Base-by-base conservation (phyloP, 2,329 filamentous ascomycete genomes). In the Fusarium sublunatum region DNA sequence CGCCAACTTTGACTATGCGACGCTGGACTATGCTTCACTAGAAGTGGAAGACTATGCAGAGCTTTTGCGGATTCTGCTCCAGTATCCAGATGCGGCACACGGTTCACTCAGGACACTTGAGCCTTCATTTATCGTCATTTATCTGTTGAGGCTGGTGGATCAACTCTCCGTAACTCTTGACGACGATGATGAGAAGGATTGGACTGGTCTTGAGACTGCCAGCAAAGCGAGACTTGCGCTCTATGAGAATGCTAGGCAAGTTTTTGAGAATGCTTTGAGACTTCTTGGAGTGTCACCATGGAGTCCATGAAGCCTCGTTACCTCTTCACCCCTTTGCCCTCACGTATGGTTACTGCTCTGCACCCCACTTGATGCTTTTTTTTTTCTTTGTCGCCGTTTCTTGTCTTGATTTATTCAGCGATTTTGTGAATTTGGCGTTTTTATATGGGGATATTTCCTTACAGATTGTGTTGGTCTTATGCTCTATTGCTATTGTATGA, bases 41-140 rank as follows among this genome's bases (percentile, higher is more conserved):
- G 69, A 73, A 15, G 6, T 0, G 0, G 68, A 68, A 5, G 53
- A 70, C 9, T 67, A 72, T n/a, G 47, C 66, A 4, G 71, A 73
- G 28, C 42, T 73, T 0, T 81, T 88, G 22, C 83, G 88, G 7
- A 77, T 85, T 47, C 76, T 91, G 41, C 80, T 87, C 0, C 83
- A 87, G 54, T 91, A 86, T 77, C 88, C 88, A 0, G 88, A 91
- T 56, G 83, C 87, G 2, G 82, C 88, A 35, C 70, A 84, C 58
- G 86, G 88, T 57, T 88, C 88, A 0, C 78, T 84, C 72, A 88
- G 85, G 76, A 88, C 85, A 0, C 82, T 88, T n/a, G 88, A 91
- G 68, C 87, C 88, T 0, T 82, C 86, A 3, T 88, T 86, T 0
- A 82, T 90, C n/a, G 76, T 90, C 26, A 86, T 82, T 2, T 91